Evolutionary conservation across 805 yeast genomes (phyloP).

Genomic region (Monosporozyma unispora): DNA sequence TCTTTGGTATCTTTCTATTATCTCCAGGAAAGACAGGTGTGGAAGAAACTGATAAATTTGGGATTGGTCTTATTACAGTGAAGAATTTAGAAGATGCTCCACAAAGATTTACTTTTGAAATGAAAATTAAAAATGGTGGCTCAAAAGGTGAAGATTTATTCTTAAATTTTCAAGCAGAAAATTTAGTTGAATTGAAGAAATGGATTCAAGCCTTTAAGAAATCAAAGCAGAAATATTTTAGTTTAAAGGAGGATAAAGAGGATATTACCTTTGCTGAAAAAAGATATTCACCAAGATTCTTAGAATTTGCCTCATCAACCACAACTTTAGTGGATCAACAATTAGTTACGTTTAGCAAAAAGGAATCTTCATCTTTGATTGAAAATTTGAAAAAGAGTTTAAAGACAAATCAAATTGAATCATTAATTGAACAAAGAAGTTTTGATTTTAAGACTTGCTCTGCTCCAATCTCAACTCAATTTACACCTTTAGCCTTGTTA

Average conservation of each 20-base stretch:
- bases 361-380: slow-evolving; percentile 4
- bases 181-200: slow-evolving; percentile 51
- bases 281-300: slow-evolving; percentile 54
- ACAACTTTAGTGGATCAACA: slow-evolving; percentile 41
- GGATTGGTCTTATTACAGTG: slow-evolving; percentile 61
- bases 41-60: slow-evolving; percentile 82
- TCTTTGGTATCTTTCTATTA: slow-evolving; percentile 67
- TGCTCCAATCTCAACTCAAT: slow-evolving; percentile 64
- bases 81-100: slow-evolving; percentile 56
- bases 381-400: slow-evolving; percentile 25
- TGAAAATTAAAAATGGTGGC: slow-evolving; percentile 39
- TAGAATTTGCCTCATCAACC: slow-evolving; percentile 57
- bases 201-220: slow-evolving; percentile 66
- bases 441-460: slow-evolving; percentile 30
- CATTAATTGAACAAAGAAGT: slow-evolving; percentile 10
- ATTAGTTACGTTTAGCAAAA: slow-evolving; percentile 11
- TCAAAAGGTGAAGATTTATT: slow-evolving; percentile 23
- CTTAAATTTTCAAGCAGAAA: slow-evolving; percentile 63
- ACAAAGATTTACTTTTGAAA: slow-evolving; percentile 70
- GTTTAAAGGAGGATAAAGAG: slow-evolving; percentile 15
- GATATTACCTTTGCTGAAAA: slow-evolving; percentile 42
- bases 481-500: slow-evolving; percentile 56
- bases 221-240: slow-evolving; percentile 43
- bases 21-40: slow-evolving; percentile 63
- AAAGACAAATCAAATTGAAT: slow-evolving; percentile 13